phyloP scores from a whole-genome alignment of 2,329 filamentous ascomycete genomes.

The Chlorencoelia australis region DNA sequence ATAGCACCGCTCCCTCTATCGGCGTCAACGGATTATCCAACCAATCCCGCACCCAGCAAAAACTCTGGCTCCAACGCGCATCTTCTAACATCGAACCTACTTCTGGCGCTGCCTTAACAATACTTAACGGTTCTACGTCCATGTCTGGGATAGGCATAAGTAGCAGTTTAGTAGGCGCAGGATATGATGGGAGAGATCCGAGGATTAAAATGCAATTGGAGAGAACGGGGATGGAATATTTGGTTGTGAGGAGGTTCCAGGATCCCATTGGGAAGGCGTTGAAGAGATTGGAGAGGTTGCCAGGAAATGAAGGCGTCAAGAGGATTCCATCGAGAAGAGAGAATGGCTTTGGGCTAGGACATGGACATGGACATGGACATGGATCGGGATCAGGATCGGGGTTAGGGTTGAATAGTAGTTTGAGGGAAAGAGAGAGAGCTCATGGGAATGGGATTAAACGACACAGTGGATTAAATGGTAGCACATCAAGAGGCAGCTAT shows the following conservation, averaged over 20 bases:
- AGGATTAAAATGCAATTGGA: constrained; percentile 56
- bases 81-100: constrained; percentile 59
- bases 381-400: constrained; percentile 8
- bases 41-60: constrained; percentile 63
- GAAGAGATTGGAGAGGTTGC: constrained; percentile 40
- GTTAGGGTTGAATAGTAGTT: constrained; percentile 16
- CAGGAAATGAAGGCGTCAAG: constrained; percentile 40
- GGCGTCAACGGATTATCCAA: constrained; percentile 22
- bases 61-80: constrained; percentile 63
- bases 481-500: no score
- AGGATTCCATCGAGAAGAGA: constrained; percentile 38
- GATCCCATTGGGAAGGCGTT: constrained; percentile 59
- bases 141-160: constrained; percentile 13
- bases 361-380: constrained; percentile 17
- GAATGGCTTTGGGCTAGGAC: no score
- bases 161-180: constrained; percentile 31
- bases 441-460: no score
- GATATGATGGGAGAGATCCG: constrained; percentile 52
- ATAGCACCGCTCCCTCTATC: constrained; percentile 15
- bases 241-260: constrained; percentile 63
- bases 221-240: constrained; percentile 61
- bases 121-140: constrained; percentile 24
- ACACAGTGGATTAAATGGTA: no score
- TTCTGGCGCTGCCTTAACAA: constrained; percentile 25
- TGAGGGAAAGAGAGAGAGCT: constrained; percentile 4